phyloP scores from a whole-genome alignment of 441 rosid genomes.

The Brassica hybrid region DNA sequence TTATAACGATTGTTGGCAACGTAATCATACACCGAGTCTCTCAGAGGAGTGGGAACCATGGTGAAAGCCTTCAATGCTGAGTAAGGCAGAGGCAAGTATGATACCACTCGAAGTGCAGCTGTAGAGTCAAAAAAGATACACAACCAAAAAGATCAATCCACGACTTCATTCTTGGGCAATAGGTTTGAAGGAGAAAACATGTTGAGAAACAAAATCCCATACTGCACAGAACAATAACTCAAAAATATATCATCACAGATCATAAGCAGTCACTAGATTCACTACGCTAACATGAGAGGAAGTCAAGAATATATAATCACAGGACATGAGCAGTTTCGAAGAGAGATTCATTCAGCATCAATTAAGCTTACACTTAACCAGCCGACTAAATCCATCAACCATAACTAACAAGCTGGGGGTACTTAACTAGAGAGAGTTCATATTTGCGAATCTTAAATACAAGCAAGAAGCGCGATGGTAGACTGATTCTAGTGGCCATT shows the following conservation, averaged over 20 bases:
- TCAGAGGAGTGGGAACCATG: constrained; percentile 73
- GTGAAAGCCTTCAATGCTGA: constrained; percentile 61
- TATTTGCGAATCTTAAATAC: not conserved
- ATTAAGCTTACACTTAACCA: not conserved
- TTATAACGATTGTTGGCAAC: constrained; percentile 74
- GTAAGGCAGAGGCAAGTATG: constrained; percentile 83
- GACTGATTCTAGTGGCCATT: not conserved
- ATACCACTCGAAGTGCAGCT: constrained; percentile 86
- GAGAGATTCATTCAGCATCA: not conserved
- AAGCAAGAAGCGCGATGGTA: not conserved
- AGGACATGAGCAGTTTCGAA: not conserved
- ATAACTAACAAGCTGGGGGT: not conserved
- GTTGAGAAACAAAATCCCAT: too few species aligned
- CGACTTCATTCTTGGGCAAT: not conserved
- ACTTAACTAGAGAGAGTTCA: not conserved
- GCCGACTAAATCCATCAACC: not conserved
- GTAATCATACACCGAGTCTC: constrained; percentile 82
- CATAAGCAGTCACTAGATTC: not conserved
- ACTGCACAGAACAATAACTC: not conserved
- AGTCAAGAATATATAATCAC: too few species aligned
- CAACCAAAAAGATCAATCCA: constrained; percentile 5
- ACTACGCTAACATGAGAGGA: not conserved
- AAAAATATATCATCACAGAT: not conserved
- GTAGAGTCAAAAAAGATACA: constrained; percentile 37
- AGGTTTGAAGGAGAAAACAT: not conserved